Evolutionary conservation across 805 yeast genomes (phyloP).

Genomic region (Candida cerambycidarum): DNA sequence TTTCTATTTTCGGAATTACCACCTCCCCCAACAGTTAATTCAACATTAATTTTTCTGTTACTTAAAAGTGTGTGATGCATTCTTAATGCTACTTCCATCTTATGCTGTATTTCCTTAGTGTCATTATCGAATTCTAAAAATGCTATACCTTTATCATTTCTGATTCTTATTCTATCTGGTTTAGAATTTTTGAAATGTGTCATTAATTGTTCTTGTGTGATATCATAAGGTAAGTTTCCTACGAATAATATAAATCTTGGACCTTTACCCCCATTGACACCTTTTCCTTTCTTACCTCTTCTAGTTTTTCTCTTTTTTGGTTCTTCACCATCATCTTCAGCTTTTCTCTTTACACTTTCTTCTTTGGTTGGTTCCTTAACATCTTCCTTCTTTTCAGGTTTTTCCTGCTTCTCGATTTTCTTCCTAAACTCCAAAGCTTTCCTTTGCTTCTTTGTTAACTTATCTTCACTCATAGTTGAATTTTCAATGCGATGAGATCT

Average conservation of each 20-base stretch:
- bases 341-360: constrained; percentile 23
- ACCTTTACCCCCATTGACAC: constrained; percentile 46
- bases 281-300: constrained; percentile 73
- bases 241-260: constrained; percentile 82
- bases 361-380: constrained; percentile 14
- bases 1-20: constrained; percentile 74
- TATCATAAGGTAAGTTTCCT: constrained; percentile 82
- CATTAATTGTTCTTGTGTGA: constrained; percentile 58
- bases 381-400: constrained; percentile 28
- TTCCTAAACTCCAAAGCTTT: constrained; percentile 61
- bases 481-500: constrained; percentile 7
- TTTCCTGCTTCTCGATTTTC: constrained; percentile 39
- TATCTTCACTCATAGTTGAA: constrained; percentile 23
- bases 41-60: constrained; percentile 85
- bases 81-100: constrained; percentile 81
- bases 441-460: constrained; percentile 63
- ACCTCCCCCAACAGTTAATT: constrained; percentile 97
- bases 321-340: constrained; percentile 27
- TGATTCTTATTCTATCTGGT: constrained; percentile 75
- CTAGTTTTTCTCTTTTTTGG: constrained; percentile 73
- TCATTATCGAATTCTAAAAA: constrained; percentile 75
- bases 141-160: constrained; percentile 88
- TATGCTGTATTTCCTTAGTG: constrained; percentile 62
- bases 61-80: constrained; percentile 75
- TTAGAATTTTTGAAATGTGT: constrained; percentile 70